Base-by-base conservation (phyloP, 805 yeast genomes). In the Zygoascus ofunaensis region DNA sequence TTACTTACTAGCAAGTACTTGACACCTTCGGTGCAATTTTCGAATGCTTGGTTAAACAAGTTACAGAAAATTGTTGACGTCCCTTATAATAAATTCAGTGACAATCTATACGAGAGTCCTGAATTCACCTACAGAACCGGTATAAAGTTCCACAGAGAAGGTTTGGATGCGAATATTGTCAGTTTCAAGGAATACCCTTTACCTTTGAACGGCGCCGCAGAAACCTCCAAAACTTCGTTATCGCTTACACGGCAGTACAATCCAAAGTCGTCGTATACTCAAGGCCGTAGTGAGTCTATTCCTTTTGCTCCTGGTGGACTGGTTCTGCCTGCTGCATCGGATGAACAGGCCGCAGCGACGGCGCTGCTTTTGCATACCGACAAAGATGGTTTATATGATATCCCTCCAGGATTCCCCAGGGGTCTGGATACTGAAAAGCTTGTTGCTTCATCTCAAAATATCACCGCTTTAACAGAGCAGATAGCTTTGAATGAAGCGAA, bases 301-400 rank as follows among this genome's bases (percentile, higher is more conserved):
- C 98, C 98, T 0, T 92, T 92, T 58, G 80, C 82, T 46, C 98
- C 98, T 0, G 97, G 98, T 52, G 97, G 97, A 2, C 52, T 76
- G n/a, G 64, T 64, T 2, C 15, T 34, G 12, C 26, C 48, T 2
- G 30, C 12, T 12, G 7, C 30, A 8, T 26, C 30, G 12, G 34
- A 33, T 15, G 55, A 64, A 52, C 58, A 51, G 8, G 54, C 55
- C 15, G 50, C 60, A 3, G 53, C 53, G 5, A 45, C 45, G 18
- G 19, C 53, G 47, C 4, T 48, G 43, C 2, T 59, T 71, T 34
- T 83, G 39, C 92, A 82, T 55, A 73, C 80, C 55, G 90, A 84
- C 55, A 65, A 63, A 2, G 70, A 76, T 26, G 98, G 97, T 0
- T 62, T 92, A 32, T 84, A 81, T 56, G 94, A 86, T 59, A 62